Evolutionary conservation across 352 stramenopile genomes (phyloP).

Genomic region (Plasmopara viticola): DNA sequence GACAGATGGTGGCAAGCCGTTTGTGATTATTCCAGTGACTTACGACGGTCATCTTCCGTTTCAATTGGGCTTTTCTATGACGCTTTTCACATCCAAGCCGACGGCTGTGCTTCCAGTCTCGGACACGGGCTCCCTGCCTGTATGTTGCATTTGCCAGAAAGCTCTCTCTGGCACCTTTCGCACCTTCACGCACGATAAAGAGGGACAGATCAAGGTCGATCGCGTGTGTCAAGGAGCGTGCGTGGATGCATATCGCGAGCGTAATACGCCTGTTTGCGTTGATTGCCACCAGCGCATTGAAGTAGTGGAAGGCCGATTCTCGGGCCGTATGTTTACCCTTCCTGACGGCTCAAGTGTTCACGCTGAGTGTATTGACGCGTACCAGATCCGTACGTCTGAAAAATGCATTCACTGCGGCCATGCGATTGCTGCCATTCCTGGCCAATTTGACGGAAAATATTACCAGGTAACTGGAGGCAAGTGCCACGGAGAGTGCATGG

Average conservation of each 20-base stretch:
- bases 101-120: slow-evolving; percentile 53
- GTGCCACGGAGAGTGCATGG: slow-evolving; percentile 80
- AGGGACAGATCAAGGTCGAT: slow-evolving; percentile 52
- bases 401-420: slow-evolving; percentile 77
- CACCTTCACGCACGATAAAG: slow-evolving; percentile 53
- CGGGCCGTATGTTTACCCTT: slow-evolving; percentile 72
- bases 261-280: slow-evolving; percentile 66
- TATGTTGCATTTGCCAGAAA: slow-evolving; percentile 62
- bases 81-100: slow-evolving; percentile 56
- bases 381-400: slow-evolving; percentile 72
- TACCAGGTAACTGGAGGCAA: slow-evolving; percentile 72
- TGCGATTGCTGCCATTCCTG: slow-evolving; percentile 69
- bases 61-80: slow-evolving; percentile 45
- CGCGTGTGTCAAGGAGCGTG: slow-evolving; percentile 74
- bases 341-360: slow-evolving; percentile 70
- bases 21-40: slow-evolving; percentile 60
- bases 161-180: slow-evolving; percentile 58
- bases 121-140: slow-evolving; percentile 50
- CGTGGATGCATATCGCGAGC: slow-evolving; percentile 61
- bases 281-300: slow-evolving; percentile 77
- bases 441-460: slow-evolving; percentile 73
- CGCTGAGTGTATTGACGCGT: slow-evolving; percentile 82
- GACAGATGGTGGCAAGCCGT: slow-evolving; percentile 34
- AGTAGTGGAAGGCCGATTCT: slow-evolving; percentile 65
- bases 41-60: slow-evolving; percentile 56